Evolutionary conservation across 148 eudicot genomes (phyloP).

Genomic region (Pouteria glomerata): DNA sequence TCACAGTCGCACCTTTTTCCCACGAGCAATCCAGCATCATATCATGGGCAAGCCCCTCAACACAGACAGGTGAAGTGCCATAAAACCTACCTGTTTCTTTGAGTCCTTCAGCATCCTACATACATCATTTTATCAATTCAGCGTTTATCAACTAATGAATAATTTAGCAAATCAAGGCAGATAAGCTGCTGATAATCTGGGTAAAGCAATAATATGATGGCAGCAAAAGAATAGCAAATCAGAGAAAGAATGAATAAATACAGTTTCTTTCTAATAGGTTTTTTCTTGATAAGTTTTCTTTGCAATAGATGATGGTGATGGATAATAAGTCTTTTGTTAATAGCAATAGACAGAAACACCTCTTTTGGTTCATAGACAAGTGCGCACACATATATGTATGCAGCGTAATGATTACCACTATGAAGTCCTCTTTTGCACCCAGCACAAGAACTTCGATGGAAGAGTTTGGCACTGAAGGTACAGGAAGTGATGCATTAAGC

Average conservation of each 20-base stretch:
- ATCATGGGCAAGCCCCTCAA: slow-evolving; percentile 83
- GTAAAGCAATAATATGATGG: background rate
- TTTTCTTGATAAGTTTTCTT: background rate
- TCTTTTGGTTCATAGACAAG: background rate
- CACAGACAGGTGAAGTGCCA: slow-evolving; percentile 59
- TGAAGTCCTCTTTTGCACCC: slow-evolving; percentile 83
- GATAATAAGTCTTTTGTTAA: background rate
- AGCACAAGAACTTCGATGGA: slow-evolving; percentile 57
- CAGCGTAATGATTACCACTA: slow-evolving; percentile 49
- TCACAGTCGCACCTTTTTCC: slow-evolving; percentile 68
- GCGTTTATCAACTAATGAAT: background rate
- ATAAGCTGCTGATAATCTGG: background rate
- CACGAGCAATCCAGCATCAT: slow-evolving; percentile 87
- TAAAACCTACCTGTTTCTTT: slow-evolving; percentile 78
- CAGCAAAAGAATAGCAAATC: background rate
- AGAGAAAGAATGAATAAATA: too few species aligned
- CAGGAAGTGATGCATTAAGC: slow-evolving; percentile 94
- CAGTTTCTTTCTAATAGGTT: too few species aligned
- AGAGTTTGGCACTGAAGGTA: slow-evolving; percentile 52
- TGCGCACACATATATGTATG: background rate
- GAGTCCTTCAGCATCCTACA: slow-evolving; percentile 79
- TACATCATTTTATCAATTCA: background rate
- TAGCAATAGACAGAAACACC: background rate
- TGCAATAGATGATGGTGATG: background rate
- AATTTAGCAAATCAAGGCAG: background rate